Percentiles rank a stretch among this genome's conserved stretches.
These are phyloP conservation scores for Fusarium neocosmosporiellum DNA, from an alignment of 2,329 filamentous ascomycete species.

Conservation along the genomic window DNA sequence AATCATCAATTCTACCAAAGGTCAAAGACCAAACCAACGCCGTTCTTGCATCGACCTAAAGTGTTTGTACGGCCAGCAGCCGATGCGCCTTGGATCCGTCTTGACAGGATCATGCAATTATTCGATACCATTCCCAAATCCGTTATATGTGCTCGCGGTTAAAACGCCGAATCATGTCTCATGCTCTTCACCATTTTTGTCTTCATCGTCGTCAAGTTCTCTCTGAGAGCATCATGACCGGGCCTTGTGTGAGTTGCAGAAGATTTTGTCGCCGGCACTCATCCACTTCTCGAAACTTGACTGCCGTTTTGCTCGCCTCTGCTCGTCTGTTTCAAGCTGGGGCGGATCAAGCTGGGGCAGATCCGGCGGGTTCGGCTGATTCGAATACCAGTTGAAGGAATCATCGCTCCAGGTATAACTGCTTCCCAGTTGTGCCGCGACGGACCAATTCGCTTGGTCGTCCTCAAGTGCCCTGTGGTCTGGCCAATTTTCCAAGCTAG, in stretches of 20 bases:
- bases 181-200: conserved; percentile 1
- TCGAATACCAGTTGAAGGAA: neutral
- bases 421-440: conserved; percentile 20
- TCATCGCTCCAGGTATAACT: conserved; percentile 17
- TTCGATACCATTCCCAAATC: neutral
- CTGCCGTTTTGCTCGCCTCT: conserved; percentile 31
- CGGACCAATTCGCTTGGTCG: conserved; percentile 19
- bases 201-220: neutral
- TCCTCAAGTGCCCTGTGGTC: conserved; percentile 2
- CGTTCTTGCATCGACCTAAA: neutral
- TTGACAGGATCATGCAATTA: neutral
- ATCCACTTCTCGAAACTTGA: conserved; percentile 38
- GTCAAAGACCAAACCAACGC: neutral
- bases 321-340: conserved; percentile 10
- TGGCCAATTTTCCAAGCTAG: conserved; percentile 1
- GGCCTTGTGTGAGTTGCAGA: conserved; percentile 27
- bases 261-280: conserved; percentile 39
- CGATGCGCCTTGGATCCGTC: neutral
- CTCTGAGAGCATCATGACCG: conserved; percentile 10
- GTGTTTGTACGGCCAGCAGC: neutral
- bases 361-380: neutral
- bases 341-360: neutral
- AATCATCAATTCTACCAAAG: conserved; percentile 6
- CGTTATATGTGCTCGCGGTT: conserved; percentile 1
- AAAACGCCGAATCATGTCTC: neutral